A percentile compares a stretch with the other conserved stretches of the same genome.
These are phyloP conservation scores for Mycena venus DNA, from an alignment of 768 basidiomycete genomes.

Conservation along the genomic window DNA sequence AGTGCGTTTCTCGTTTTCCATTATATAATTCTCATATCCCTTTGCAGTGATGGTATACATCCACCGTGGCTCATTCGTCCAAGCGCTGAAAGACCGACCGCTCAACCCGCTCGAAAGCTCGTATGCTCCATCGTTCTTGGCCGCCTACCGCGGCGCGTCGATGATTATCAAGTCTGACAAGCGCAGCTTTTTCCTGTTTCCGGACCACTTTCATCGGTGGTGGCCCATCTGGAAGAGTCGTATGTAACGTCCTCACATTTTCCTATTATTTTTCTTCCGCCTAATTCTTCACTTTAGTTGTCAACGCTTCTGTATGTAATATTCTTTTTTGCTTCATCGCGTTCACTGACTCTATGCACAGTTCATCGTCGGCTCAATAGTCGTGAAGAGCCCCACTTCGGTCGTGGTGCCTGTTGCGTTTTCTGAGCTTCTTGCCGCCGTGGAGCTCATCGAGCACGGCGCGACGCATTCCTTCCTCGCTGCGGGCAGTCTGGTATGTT, in stretches of 20 bases:
- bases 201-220: slow-evolving; percentile 56
- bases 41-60: slow-evolving; percentile 57
- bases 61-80: slow-evolving; percentile 61
- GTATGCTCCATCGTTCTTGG: slow-evolving; percentile 63
- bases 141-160: slow-evolving; percentile 61
- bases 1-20: background rate
- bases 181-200: slow-evolving; percentile 51
- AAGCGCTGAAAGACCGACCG: slow-evolving; percentile 58
- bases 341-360: background rate
- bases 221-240: slow-evolving; percentile 59
- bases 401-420: slow-evolving; percentile 57
- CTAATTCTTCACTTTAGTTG: background rate
- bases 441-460: slow-evolving; percentile 56
- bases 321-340: background rate
- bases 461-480: slow-evolving; percentile 34
- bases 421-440: slow-evolving; percentile 57
- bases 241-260: background rate
- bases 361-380: slow-evolving; percentile 58
- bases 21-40: background rate
- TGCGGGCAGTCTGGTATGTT: slow-evolving; percentile 14
- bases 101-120: slow-evolving; percentile 58
- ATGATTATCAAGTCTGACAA: slow-evolving; percentile 1
- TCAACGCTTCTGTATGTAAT: slow-evolving; percentile 16
- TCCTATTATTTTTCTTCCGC: no score
- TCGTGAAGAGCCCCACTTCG: slow-evolving; percentile 52